phyloP scores from a whole-genome alignment of 345 rosid species.

The Pistacia vera region DNA sequence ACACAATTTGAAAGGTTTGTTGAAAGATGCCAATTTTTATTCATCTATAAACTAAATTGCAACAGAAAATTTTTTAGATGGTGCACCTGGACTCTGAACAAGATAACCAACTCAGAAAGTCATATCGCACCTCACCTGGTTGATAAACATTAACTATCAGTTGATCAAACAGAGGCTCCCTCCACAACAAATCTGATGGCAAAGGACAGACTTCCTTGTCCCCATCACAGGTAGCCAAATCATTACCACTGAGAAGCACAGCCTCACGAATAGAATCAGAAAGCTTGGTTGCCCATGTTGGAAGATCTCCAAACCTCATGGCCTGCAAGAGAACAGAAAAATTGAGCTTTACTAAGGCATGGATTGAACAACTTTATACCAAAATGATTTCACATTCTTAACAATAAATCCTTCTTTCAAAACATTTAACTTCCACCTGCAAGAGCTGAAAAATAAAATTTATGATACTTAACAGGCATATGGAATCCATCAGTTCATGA shows the following conservation, averaged over 20 bases:
- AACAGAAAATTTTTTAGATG: neutral
- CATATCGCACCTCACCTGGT: slow-evolving; percentile 77
- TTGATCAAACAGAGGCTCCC: slow-evolving; percentile 86
- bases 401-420: neutral
- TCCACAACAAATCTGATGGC: slow-evolving; percentile 62
- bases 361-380: neutral
- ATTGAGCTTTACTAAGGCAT: neutral
- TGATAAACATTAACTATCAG: slow-evolving; percentile 76
- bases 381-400: slow-evolving; percentile 1
- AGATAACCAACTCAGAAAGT: slow-evolving; percentile 5
- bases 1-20: neutral
- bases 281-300: slow-evolving; percentile 68
- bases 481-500: neutral
- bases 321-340: slow-evolving; percentile 44
- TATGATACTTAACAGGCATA: neutral
- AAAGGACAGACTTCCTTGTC: slow-evolving; percentile 28
- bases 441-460: neutral
- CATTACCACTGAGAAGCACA: slow-evolving; percentile 35
- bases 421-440: neutral
- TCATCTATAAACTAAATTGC: neutral
- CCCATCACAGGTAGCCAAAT: slow-evolving; percentile 6
- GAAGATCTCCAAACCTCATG: slow-evolving; percentile 93
- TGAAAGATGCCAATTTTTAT: neutral
- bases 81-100: neutral
- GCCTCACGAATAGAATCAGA: slow-evolving; percentile 52